These are phyloP conservation scores for Panellus pusillus DNA, from an alignment of 768 basidiomycete species.

Conservation along the genomic window DNA sequence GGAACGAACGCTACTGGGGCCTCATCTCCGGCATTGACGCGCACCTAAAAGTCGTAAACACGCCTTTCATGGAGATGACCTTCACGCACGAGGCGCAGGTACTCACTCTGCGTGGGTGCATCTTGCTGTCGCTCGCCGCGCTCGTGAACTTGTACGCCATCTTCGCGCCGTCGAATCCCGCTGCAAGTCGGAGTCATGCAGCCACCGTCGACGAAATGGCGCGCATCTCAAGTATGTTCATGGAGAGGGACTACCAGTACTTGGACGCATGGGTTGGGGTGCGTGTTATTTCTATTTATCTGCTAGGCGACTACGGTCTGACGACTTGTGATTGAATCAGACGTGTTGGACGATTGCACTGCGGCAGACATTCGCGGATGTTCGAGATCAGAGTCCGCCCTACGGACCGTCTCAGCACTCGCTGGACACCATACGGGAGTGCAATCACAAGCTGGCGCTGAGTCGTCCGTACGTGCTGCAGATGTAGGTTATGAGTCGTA, in stretches of 20 bases:
- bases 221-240: not conserved
- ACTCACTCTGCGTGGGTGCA: not conserved
- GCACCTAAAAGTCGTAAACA: not conserved
- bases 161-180: constrained; percentile 6
- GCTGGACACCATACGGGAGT: too few relatives aligned
- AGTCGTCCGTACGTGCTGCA: too few relatives aligned
- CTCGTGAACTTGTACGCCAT: constrained; percentile 7
- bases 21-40: not conserved
- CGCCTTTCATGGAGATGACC: not conserved
- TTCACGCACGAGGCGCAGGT: not conserved
- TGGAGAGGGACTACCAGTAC: not conserved
- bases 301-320: too few relatives aligned
- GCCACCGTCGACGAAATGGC: not conserved
- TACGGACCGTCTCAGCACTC: too few relatives aligned
- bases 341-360: too few relatives aligned
- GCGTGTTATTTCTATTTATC: too few relatives aligned
- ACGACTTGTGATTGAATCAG: too few relatives aligned
- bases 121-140: constrained; percentile 3
- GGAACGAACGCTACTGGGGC: constrained; percentile 1
- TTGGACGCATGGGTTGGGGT: not conserved
- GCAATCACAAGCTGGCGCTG: too few relatives aligned
- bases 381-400: too few relatives aligned
- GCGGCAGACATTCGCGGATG: too few relatives aligned
- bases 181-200: not conserved
- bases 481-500: too few relatives aligned